phyloP scores from a whole-genome alignment of 2,329 filamentous ascomycete species.

The Penicillium palitans region DNA sequence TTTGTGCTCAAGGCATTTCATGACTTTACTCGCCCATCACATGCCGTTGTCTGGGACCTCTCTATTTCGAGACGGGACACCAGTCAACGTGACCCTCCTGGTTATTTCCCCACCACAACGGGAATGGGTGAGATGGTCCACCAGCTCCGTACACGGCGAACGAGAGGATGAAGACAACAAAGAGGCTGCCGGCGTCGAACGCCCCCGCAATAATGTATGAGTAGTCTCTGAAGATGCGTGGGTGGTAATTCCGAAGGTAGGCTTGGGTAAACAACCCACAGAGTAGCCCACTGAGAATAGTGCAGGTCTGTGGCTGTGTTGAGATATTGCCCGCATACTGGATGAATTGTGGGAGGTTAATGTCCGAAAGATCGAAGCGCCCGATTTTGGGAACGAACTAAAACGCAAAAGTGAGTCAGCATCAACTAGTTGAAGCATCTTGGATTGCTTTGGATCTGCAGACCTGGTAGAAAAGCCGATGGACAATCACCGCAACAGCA shows the following conservation, averaged over 20 bases:
- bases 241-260: conserved; percentile 56
- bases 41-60: neutral
- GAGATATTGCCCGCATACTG: conserved; percentile 57
- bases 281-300: conserved; percentile 48
- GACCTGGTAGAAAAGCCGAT: conserved; percentile 16
- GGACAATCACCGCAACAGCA: conserved; percentile 11
- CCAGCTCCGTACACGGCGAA: conserved; percentile 59
- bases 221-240: conserved; percentile 56
- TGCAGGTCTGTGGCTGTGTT: conserved; percentile 56
- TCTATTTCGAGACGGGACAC: conserved; percentile 44
- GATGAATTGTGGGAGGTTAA: conserved; percentile 57
- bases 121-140: conserved; percentile 48
- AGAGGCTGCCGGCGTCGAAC: conserved; percentile 53
- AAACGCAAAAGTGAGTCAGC: neutral
- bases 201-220: conserved; percentile 55
- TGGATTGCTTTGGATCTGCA: neutral
- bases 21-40: neutral
- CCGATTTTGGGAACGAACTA: conserved; percentile 53
- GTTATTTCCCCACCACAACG: conserved; percentile 58
- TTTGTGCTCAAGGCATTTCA: neutral
- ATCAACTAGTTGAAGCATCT: neutral
- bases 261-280: conserved; percentile 53
- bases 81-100: conserved; percentile 50
- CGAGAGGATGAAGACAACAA: conserved; percentile 54
- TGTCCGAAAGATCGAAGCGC: conserved; percentile 43